Conservation (phyloP, 352 stramenopile genomes). For the Pythium scleroteichum region DNA sequence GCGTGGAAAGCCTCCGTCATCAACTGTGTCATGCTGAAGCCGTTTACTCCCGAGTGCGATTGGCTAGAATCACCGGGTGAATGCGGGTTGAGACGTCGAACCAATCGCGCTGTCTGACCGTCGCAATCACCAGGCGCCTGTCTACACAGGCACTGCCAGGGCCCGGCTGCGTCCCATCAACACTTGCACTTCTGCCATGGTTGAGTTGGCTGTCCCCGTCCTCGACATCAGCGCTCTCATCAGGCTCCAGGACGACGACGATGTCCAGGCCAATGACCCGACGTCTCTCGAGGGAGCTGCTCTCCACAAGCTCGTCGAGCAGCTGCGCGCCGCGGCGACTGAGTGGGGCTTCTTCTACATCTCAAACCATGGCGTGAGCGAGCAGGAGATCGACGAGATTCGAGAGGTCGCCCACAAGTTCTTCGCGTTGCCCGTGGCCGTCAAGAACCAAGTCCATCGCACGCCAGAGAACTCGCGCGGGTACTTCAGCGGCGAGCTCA, state of each 20-base stretch:
- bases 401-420: slow-evolving; percentile 63
- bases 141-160: too few species aligned
- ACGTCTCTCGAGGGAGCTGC: not conserved
- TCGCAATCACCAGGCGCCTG: too few species aligned
- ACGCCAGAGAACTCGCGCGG: slow-evolving; percentile 80
- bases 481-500: slow-evolving; percentile 94
- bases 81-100: too few species aligned
- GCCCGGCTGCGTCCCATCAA: too few species aligned
- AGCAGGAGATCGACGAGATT: slow-evolving; percentile 62
- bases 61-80: too few species aligned
- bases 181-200: too few species aligned
- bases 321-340: slow-evolving; percentile 51
- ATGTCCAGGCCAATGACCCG: slow-evolving; percentile 4
- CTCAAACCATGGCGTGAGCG: slow-evolving; percentile 68
- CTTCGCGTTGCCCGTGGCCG: slow-evolving; percentile 71
- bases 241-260: not conserved
- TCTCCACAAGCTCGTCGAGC: slow-evolving; percentile 29
- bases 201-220: not conserved
- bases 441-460: slow-evolving; percentile 59
- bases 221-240: not conserved
- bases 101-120: too few species aligned
- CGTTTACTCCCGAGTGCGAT: too few species aligned
- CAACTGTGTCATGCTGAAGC: too few species aligned
- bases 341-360: slow-evolving; percentile 95
- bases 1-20: too few species aligned